phyloP scores from a whole-genome alignment of 2,329 filamentous ascomycete genomes.

The Thelonectria rubi region DNA sequence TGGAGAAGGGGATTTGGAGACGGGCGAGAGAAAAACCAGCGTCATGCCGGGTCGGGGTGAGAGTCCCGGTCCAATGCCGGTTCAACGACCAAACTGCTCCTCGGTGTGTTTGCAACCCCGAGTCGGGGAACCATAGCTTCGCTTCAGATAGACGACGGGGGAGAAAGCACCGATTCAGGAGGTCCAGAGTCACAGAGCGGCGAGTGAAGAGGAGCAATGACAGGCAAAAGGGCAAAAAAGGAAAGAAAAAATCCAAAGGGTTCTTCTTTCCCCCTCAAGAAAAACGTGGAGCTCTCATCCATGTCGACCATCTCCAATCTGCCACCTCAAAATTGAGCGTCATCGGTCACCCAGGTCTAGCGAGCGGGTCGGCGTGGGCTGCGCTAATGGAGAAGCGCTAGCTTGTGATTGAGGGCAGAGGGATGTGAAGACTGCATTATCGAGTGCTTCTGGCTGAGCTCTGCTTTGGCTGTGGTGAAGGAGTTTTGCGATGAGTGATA shows the following conservation, averaged over 20 bases:
- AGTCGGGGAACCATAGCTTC: not conserved
- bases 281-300: slow-evolving; percentile 23
- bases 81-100: not conserved
- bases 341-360: slow-evolving; percentile 37
- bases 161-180: slow-evolving; percentile 2
- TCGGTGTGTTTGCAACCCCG: not conserved
- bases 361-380: slow-evolving; percentile 25
- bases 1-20: not conserved
- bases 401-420: slow-evolving; percentile 35
- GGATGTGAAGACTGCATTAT: slow-evolving; percentile 3
- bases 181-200: not conserved
- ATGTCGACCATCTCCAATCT: slow-evolving; percentile 30
- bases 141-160: not conserved
- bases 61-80: slow-evolving; percentile 28
- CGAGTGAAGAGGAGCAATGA: slow-evolving; percentile 14
- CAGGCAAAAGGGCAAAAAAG: slow-evolving; percentile 3
- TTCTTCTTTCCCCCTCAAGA: slow-evolving; percentile 3
- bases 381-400: slow-evolving; percentile 22
- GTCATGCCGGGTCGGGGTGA: slow-evolving; percentile 29
- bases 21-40: not conserved
- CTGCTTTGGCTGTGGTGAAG: not conserved
- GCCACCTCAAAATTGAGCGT: slow-evolving; percentile 32
- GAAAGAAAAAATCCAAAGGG: slow-evolving; percentile 17
- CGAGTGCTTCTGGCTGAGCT: not conserved
- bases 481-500: not conserved